Percentiles rank a stretch among this genome's conserved stretches.
These are phyloP conservation scores for Globisporangium lucens DNA, from an alignment of 352 stramenopile genomes.

Conservation along the genomic window DNA sequence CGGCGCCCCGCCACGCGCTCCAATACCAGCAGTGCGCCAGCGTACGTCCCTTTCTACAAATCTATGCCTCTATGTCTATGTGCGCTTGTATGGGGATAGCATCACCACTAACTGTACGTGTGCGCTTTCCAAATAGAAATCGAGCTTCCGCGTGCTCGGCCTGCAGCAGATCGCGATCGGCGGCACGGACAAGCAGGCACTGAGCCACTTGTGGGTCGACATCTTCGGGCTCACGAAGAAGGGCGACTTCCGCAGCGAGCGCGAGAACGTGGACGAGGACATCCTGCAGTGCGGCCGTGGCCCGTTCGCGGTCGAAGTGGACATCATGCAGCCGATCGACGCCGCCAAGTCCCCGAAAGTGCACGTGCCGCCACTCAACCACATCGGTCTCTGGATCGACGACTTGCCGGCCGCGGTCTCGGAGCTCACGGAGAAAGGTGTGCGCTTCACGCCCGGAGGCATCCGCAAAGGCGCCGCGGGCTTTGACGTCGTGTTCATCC, in stretches of 20 bases:
- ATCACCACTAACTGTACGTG: not conserved
- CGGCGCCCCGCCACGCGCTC: constrained; percentile 5
- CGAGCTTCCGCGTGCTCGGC: constrained; percentile 93
- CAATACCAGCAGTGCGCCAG: constrained; percentile 21
- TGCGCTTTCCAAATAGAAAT: constrained; percentile 26
- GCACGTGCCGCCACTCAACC: constrained; percentile 95
- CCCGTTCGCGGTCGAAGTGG: constrained; percentile 94
- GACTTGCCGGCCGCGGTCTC: constrained; percentile 90
- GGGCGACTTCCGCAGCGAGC: constrained; percentile 70
- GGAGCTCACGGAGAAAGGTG: constrained; percentile 89
- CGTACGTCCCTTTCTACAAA: constrained; percentile 5
- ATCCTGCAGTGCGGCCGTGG: constrained; percentile 92
- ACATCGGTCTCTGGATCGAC: constrained; percentile 98
- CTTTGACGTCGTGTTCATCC: constrained; percentile 98
- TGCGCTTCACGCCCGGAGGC: constrained; percentile 96
- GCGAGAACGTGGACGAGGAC: constrained; percentile 98
- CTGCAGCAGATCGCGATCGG: constrained; percentile 98
- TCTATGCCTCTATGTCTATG: not conserved
- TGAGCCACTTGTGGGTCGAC: constrained; percentile 87
- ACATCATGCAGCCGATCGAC: constrained; percentile 98
- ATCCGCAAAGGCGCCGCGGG: constrained; percentile 97
- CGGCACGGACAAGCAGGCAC: constrained; percentile 79
- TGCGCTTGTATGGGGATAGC: not conserved
- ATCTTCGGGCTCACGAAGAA: constrained; percentile 76
- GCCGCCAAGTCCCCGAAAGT: constrained; percentile 91